Percentiles rank a stretch among this genome's conserved stretches.
These are phyloP conservation scores for Nematocida major DNA, from an alignment of 371 early-diverging fungal species.

Conservation along the genomic window DNA sequence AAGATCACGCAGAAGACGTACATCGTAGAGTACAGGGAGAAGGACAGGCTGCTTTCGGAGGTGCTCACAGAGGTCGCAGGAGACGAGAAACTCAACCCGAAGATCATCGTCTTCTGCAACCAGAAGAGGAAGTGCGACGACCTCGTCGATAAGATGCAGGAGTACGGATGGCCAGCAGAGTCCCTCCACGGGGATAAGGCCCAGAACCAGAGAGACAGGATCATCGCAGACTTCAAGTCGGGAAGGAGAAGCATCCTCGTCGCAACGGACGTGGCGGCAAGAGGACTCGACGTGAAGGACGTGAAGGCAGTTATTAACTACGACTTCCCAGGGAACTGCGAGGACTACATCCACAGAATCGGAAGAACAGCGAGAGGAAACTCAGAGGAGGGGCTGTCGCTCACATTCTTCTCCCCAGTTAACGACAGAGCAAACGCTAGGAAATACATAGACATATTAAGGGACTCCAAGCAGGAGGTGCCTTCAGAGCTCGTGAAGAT, in stretches of 20 bases:
- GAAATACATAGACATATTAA: constrained; percentile 78
- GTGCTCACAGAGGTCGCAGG: constrained; percentile 66
- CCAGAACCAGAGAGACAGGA: constrained; percentile 93
- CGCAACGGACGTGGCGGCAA: constrained; percentile 97
- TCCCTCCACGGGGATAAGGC: constrained; percentile 98
- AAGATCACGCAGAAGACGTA: constrained; percentile 91
- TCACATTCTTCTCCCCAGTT: constrained; percentile 82
- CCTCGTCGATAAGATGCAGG: constrained; percentile 76
- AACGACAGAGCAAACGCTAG: constrained; percentile 79
- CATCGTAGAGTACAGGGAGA: constrained; percentile 77
- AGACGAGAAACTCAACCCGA: constrained; percentile 68
- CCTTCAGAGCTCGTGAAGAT: constrained; percentile 75
- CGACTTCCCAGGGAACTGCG: constrained; percentile 87
- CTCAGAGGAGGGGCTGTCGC: constrained; percentile 77
- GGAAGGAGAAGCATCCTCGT: constrained; percentile 84
- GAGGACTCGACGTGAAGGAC: constrained; percentile 96
- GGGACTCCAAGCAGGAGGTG: constrained; percentile 83
- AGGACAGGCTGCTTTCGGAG: constrained; percentile 82
- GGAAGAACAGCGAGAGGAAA: constrained; percentile 95
- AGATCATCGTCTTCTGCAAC: constrained; percentile 88
- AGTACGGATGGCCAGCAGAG: constrained; percentile 86
- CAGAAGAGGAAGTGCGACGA: constrained; percentile 94
- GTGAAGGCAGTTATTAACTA: constrained; percentile 94
- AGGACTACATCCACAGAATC: constrained; percentile 92
- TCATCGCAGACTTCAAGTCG: constrained; percentile 81